A percentile compares a stretch with the other conserved stretches of the same genome.
These are phyloP conservation scores for Gynochthodes officinalis DNA, from an alignment of 257 asterid species.

Conservation along the genomic window DNA sequence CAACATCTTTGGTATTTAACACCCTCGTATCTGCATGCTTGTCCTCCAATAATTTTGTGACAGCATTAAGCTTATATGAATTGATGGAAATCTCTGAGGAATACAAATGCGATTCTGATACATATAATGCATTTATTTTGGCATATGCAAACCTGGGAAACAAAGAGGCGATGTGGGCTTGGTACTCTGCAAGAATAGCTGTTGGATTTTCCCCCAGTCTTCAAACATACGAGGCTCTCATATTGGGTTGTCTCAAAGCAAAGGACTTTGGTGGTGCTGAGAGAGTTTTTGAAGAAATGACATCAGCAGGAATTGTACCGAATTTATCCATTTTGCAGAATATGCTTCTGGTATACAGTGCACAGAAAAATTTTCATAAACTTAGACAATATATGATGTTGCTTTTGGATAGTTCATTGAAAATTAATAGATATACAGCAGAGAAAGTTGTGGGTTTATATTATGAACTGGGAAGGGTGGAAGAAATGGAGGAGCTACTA, in stretches of 20 bases:
- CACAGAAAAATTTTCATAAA: constrained; percentile 20
- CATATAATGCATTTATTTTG: constrained; percentile 39
- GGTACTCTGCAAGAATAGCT: constrained; percentile 36
- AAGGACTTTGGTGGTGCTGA: constrained; percentile 38
- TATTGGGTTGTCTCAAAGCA: constrained; percentile 33
- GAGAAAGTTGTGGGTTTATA: constrained; percentile 27
- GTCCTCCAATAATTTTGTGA: constrained; percentile 38
- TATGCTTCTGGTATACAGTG: constrained; percentile 32
- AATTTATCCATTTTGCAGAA: constrained; percentile 25
- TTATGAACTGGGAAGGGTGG: constrained; percentile 27
- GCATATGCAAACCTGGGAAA: constrained; percentile 42
- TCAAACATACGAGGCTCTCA: constrained; percentile 37
- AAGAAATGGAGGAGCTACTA: constrained; percentile 41
- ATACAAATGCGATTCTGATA: constrained; percentile 35
- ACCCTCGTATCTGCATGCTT: constrained; percentile 44
- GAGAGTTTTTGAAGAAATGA: constrained; percentile 40
- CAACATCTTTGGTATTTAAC: constrained; percentile 37
- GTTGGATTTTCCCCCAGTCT: constrained; percentile 34
- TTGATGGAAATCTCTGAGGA: constrained; percentile 42
- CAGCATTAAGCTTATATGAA: constrained; percentile 50
- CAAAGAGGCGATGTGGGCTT: constrained; percentile 34
- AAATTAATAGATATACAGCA: constrained; percentile 12
- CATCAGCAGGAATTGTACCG: constrained; percentile 28
- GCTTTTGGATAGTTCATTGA: constrained; percentile 7
- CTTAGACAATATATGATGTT: constrained; percentile 28